Evolutionary conservation across 2,329 filamentous ascomycete genomes (phyloP), one percentile per base, ranked within the genome.

Genomic region (Aureobasidium uvarum): DNA sequence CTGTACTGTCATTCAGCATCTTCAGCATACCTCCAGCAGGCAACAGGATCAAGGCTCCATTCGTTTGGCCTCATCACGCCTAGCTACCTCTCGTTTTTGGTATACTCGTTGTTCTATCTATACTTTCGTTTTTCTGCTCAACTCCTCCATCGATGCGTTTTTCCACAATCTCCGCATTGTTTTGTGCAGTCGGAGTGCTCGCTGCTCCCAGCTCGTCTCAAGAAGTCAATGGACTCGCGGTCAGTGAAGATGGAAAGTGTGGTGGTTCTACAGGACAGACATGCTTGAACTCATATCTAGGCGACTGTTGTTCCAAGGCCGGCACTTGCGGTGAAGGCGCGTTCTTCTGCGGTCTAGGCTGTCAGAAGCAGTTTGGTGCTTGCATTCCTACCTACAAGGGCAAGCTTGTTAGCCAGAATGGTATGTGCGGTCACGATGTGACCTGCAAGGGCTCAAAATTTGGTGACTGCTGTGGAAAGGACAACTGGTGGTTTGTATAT

Each of bases 221-320:
- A 6, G 33, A 50, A 41, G 41, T 23, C 18, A 43, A 20, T 25
- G 51, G 23, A 6, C 51, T 58, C 5, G 23, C 52, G 16, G 31
- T 58, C n/a, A 65, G 62, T 23, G 23, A 23, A 39, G 52, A 65
- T 7, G 62, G 62, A 38, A 54, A 52, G 38, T 65, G 51, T 43
- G 51, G 62, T 50, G 52, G 39, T 8, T 36, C 52, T 13, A 50
- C 28, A 20, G 62, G 62, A 5, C 43, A 56, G 41, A 65, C 62
- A 39, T 65, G 62, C 28, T 51, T 58, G 45, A 54, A 56, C 39
- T 65, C 62, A 28, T 65, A 48, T n/a, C 51, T 65, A 4, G 62
- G 62, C 13, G 43, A 58, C 23, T 65, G 62, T 33, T 65, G 62
- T 23, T 50, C 41, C 39, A 50, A 43, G 20, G n/a, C 39, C 13